A percentile compares a stretch with the other conserved stretches of the same genome.
phyloP scores from a whole-genome alignment of 208 protist species.

The Kentomonas sorsogonicus region DNA sequence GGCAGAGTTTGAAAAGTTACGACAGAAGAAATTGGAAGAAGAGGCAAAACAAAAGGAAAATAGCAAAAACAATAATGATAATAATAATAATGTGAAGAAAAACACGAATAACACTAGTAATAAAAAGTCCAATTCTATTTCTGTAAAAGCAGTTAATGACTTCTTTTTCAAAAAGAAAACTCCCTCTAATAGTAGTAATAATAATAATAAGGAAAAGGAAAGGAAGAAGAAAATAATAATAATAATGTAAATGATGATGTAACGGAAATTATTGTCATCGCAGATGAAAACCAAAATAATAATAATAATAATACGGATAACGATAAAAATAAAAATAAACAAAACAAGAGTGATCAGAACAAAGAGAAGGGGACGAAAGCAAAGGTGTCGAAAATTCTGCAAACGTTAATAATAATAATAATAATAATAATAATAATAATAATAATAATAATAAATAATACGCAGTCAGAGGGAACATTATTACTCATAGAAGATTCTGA shows the following conservation, averaged over 20 bases:
- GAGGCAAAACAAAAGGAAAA: background rate
- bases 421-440: background rate
- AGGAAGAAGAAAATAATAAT: background rate
- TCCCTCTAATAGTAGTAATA: background rate
- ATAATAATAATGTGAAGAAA: slow-evolving; percentile 1
- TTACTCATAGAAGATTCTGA: background rate
- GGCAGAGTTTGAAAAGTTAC: background rate
- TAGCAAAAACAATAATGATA: background rate
- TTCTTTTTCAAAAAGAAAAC: slow-evolving; percentile 2
- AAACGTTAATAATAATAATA: slow-evolving; percentile 6
- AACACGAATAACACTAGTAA: background rate
- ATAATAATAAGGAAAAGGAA: background rate
- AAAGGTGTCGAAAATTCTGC: background rate
- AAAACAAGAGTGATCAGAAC: background rate
- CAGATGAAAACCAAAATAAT: background rate
- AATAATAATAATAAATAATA: slow-evolving; percentile 1
- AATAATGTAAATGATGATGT: background rate
- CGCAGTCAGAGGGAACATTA: background rate
- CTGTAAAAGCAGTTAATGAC: slow-evolving; percentile 3
- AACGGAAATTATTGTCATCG: background rate
- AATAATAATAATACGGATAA: slow-evolving; percentile 8
- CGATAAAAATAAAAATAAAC: slow-evolving; percentile 7
- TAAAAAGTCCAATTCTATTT: background rate
- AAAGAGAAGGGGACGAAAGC: background rate
- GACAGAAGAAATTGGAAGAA: background rate